Evolutionary conservation across 2,329 filamentous ascomycete species (phyloP), one percentile per base, ranked within the genome.

Genomic region (Neofusicoccum parvum): DNA sequence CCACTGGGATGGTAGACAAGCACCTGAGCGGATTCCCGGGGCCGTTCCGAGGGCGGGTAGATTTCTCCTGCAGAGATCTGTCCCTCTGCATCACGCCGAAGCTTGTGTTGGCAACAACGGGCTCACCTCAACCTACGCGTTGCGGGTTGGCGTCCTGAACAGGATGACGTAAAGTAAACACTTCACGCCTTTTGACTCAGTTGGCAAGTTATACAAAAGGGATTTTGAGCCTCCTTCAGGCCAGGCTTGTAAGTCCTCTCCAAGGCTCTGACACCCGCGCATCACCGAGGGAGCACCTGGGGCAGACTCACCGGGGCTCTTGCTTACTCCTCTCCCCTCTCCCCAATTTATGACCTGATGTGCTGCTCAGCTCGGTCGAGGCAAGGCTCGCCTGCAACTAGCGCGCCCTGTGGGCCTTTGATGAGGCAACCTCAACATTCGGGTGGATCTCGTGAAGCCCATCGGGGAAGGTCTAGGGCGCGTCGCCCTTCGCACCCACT

Each of bases 171-270:
- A n/a, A 48, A 36, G 10, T 5, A 2, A 1, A 20, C 43, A 48
- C 15, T 48, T 48, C 11, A 11, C 27, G 27, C 41, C 14, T 27
- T 14, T 12, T 15, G 45, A 5, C 17, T 41, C 6, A 2, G 53
- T 56, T 20, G 20, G 20, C 12, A 59, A 37, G 56, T 60, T 10
- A 60, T 60, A 48, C 56, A 48, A 23, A 46, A 60, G 32, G 56
- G 27, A 48, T 48, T 36, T 3, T 3, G 23, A 45, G 39, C 10
- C 20, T 46, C 32, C 6, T 17, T 15, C 23, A 34, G 27, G 48
- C 27, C 17, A n/a, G 7, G 17, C 54, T 12, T 23, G 41, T 4
- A n/a, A 43, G 10, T 48, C 27, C 54, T 60, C 17, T 27, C 32
- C 56, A 15, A 11, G 20, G 9, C 32, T 60, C 27, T 48, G 56